Base-by-base conservation (phyloP, 768 basidiomycete species). In the Lactifluus piperatus region DNA sequence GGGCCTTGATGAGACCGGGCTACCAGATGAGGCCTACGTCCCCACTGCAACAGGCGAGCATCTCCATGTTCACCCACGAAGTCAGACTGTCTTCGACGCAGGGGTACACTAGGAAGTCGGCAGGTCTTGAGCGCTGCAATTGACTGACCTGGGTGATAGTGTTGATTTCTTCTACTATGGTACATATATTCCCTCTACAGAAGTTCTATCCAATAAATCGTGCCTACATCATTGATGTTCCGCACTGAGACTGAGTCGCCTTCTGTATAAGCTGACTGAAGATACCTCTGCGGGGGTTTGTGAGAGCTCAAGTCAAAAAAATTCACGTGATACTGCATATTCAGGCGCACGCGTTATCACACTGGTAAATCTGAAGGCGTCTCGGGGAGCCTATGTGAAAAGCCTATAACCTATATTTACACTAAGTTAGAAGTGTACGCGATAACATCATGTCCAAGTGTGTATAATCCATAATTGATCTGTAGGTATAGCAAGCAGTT, bases 1-100 rank as follows among this genome's bases (percentile, higher is more conserved):
- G 72, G 94, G 94, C 34, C 74, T 95, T 49, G 94, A 97, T 69
- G 94, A 97, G 75, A 74, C 76, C 0, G 85, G 84, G 3, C 73
- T 95, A 22, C 93, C 94, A 0, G 81, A 87, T 24, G 75, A 80
- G 27, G 81, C 90, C 2, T 97, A 91, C 69, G 83, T 94, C 27
- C 94, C 94, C 0, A 76, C 79, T 34, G 74, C 78, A 11, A 73
- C 73, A 2, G 82, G 83, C n/a, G 79, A 79, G 50, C 85, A 85
- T 64, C 76, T 83, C 63, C 71, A 76, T 8, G 65, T 77, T 20
- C 71, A 26, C 71, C 73, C 32, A 68, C 75, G 34, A 72, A 76
- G 36, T 32, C 62, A 80, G 59, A 89, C 79, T 58, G 87, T 91
- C 9, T 91, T 91, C 69, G 89, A 91, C 67, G 88, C 87, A 5